A percentile compares a stretch with the other conserved stretches of the same genome.
Evolutionary conservation across 345 rosid genomes (phyloP).

Genomic region (Arabidopsis arenosa): DNA sequence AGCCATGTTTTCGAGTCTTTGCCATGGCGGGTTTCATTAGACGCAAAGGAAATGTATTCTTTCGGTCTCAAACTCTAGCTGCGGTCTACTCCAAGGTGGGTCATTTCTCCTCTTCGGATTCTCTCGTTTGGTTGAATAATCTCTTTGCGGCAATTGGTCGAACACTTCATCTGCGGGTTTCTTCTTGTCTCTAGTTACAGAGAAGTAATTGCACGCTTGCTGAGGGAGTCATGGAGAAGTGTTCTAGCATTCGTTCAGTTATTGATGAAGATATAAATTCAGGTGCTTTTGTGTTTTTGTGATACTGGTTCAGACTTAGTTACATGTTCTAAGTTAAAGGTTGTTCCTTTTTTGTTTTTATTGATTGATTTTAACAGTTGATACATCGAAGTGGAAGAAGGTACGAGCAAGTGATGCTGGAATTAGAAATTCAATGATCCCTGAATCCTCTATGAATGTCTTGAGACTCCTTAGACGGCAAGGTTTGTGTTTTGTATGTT

Average conservation of each 20-base stretch:
- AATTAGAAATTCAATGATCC: conserved; percentile 55
- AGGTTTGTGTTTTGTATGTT: conserved; percentile 48
- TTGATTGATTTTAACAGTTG: conserved; percentile 44
- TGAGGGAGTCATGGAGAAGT: conserved; percentile 43
- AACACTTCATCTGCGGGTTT: conserved; percentile 44
- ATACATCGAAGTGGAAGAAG: conserved; percentile 68
- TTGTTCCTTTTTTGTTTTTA: conserved; percentile 20
- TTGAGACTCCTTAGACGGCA: conserved; percentile 54
- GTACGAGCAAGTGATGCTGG: conserved; percentile 56
- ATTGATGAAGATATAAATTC: conserved; percentile 38
- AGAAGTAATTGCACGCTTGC: conserved; percentile 51
- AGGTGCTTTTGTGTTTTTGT: conserved; percentile 32
- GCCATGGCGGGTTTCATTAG: conserved; percentile 53
- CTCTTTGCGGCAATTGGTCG: conserved; percentile 49
- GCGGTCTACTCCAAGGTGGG: conserved; percentile 54
- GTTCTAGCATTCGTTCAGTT: conserved; percentile 42
- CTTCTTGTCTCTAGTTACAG: conserved; percentile 39
- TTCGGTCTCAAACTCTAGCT: conserved; percentile 53
- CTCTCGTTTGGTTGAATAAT: not conserved
- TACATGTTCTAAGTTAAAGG: not conserved
- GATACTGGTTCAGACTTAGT: not conserved
- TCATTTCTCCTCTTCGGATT: not conserved
- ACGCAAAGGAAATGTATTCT: conserved; percentile 39
- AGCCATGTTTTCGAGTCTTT: conserved; percentile 46
- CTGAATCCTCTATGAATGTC: conserved; percentile 57